phyloP scores from a whole-genome alignment of 768 basidiomycete genomes.

The Termitomyces sp. region DNA sequence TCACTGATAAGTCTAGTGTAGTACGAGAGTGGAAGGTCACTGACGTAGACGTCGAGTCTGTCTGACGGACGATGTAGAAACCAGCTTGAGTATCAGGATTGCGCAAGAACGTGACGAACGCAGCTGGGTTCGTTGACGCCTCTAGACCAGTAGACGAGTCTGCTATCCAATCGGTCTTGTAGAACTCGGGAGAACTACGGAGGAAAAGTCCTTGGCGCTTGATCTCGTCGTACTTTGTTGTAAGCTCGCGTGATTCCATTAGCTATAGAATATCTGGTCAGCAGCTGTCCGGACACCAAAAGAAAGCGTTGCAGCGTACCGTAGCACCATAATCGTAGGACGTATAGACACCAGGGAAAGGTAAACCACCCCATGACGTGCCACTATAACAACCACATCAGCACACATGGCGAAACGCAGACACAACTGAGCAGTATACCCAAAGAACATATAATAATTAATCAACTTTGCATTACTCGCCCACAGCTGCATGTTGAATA shows the following conservation, averaged over 20 bases:
- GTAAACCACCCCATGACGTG: constrained; percentile 80
- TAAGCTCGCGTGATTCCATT: constrained; percentile 60
- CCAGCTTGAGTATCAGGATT: constrained; percentile 64
- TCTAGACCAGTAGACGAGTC: constrained; percentile 47
- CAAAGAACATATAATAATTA: constrained; percentile 83
- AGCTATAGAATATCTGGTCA: constrained; percentile 26
- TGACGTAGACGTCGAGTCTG: constrained; percentile 61
- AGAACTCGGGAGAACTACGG: constrained; percentile 72
- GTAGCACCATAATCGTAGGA: constrained; percentile 82
- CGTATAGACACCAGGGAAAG: constrained; percentile 71
- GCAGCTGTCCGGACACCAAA: neutral
- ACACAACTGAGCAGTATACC: constrained; percentile 31
- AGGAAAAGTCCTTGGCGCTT: constrained; percentile 77
- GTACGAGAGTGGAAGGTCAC: constrained; percentile 15
- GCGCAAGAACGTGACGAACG: constrained; percentile 54
- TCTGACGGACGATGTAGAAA: constrained; percentile 70
- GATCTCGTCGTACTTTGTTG: constrained; percentile 68
- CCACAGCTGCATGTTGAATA: constrained; percentile 76
- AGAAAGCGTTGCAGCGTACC: constrained; percentile 16
- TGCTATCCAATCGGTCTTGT: constrained; percentile 73
- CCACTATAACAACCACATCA: constrained; percentile 38
- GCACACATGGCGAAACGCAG: neutral
- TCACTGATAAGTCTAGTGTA: neutral
- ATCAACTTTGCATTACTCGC: constrained; percentile 78
- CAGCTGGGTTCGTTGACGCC: constrained; percentile 34